A percentile compares a stretch with the other conserved stretches of the same genome.
These are phyloP conservation scores for Peltaster fructicola DNA, from an alignment of 2,329 filamentous ascomycete species.

Conservation along the genomic window DNA sequence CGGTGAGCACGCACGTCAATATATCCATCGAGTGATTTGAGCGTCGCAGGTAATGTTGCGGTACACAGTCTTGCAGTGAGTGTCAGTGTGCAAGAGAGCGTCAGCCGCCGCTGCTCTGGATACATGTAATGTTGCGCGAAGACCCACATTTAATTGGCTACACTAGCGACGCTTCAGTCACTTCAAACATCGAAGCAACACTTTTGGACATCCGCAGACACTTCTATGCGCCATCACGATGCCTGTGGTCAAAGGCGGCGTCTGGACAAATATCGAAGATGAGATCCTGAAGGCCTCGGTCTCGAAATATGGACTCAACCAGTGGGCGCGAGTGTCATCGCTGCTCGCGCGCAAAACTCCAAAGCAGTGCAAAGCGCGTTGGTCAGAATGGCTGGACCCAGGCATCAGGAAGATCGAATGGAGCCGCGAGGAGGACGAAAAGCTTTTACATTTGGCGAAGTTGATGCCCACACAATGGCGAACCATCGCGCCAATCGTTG, in stretches of 20 bases:
- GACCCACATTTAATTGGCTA: too few relatives aligned
- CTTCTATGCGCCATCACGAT: slow-evolving; percentile 23
- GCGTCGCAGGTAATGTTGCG: too few relatives aligned
- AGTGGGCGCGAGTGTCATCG: slow-evolving; percentile 97
- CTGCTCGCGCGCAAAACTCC: slow-evolving; percentile 92
- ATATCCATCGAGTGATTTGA: too few relatives aligned
- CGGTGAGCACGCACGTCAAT: too few relatives aligned
- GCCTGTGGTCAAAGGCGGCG: slow-evolving; percentile 49
- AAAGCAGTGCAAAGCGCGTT: slow-evolving; percentile 97
- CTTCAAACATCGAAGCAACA: not conserved
- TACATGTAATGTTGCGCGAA: too few relatives aligned
- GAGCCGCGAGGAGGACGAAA: slow-evolving; percentile 97
- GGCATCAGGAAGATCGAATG: slow-evolving; percentile 98
- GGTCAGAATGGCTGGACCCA: slow-evolving; percentile 96
- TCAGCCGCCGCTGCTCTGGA: slow-evolving; percentile 1
- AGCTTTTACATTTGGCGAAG: slow-evolving; percentile 88
- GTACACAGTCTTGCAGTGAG: not conserved
- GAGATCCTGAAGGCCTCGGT: slow-evolving; percentile 94
- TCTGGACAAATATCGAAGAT: slow-evolving; percentile 62
- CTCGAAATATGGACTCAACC: slow-evolving; percentile 86
- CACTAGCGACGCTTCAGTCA: too few relatives aligned
- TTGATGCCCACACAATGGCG: slow-evolving; percentile 99
- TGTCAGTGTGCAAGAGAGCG: not conserved
- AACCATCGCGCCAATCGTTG: slow-evolving; percentile 78
- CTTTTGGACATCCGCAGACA: not conserved